Evolutionary conservation across 257 asterid species (phyloP).

Genomic region (Vinca minor): DNA sequence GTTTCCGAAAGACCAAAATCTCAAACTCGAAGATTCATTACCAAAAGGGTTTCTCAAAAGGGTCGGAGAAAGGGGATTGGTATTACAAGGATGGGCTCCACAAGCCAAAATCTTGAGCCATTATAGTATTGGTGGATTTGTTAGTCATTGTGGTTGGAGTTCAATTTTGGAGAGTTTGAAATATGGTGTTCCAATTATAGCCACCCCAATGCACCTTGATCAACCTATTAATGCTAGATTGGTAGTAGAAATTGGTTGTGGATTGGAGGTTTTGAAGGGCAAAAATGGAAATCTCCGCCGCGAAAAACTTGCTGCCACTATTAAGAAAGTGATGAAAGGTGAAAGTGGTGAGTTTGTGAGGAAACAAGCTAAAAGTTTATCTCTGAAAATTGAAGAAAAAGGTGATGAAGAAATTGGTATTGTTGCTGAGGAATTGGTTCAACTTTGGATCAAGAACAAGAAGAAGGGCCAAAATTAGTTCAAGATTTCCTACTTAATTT

Average conservation of each 20-base stretch:
- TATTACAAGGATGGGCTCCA: constrained; percentile 29
- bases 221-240: constrained; percentile 27
- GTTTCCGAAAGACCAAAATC: constrained; percentile 19
- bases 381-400: background rate
- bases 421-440: background rate
- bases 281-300: constrained; percentile 2
- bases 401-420: background rate
- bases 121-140: constrained; percentile 15
- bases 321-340: constrained; percentile 12
- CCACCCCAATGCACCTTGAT: constrained; percentile 24
- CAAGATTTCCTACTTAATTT: too few relatives aligned
- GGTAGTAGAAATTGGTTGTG: constrained; percentile 12
- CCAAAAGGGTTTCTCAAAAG: constrained; percentile 19
- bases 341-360: constrained; percentile 8
- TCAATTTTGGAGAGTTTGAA: constrained; percentile 19
- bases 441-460: background rate
- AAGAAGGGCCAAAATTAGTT: too few relatives aligned
- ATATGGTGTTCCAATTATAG: constrained; percentile 24
- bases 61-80: constrained; percentile 18
- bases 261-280: constrained; percentile 14
- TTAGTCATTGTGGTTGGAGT: constrained; percentile 25
- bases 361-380: background rate
- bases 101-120: constrained; percentile 20
- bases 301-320: background rate
- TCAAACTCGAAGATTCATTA: constrained; percentile 14